A percentile compares a stretch with the other conserved stretches of the same genome.
These are phyloP conservation scores for Alternaria atra DNA, from an alignment of 2,329 filamentous ascomycete species.

Conservation along the genomic window DNA sequence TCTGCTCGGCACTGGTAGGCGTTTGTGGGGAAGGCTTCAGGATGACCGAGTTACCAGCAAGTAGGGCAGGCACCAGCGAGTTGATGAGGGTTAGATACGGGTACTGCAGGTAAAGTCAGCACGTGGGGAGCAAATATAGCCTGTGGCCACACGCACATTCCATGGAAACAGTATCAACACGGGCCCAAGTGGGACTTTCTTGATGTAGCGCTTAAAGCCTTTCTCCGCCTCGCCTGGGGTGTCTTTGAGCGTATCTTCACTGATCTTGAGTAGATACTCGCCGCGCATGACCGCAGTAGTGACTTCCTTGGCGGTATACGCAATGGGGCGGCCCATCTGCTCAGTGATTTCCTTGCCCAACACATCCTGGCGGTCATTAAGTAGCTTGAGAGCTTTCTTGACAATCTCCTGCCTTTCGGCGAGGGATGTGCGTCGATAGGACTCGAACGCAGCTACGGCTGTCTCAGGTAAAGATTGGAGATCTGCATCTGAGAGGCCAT, in stretches of 20 bases:
- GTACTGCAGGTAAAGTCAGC: slow-evolving; percentile 68
- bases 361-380: slow-evolving; percentile 77
- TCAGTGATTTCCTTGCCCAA: slow-evolving; percentile 86
- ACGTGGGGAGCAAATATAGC: slow-evolving; percentile 13
- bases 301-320: slow-evolving; percentile 84
- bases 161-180: slow-evolving; percentile 92
- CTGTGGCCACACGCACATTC: slow-evolving; percentile 74
- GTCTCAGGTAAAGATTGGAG: slow-evolving; percentile 75
- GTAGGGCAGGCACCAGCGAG: slow-evolving; percentile 87
- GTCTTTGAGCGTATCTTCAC: slow-evolving; percentile 78
- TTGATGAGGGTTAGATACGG: slow-evolving; percentile 94
- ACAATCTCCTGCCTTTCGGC: slow-evolving; percentile 81
- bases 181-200: slow-evolving; percentile 86
- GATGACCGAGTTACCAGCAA: slow-evolving; percentile 90
- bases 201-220: slow-evolving; percentile 90
- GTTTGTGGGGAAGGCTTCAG: slow-evolving; percentile 96
- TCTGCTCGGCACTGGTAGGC: slow-evolving; percentile 87
- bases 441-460: slow-evolving; percentile 78
- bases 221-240: slow-evolving; percentile 84
- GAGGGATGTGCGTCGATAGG: slow-evolving; percentile 78
- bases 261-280: slow-evolving; percentile 86
- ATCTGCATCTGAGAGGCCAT: slow-evolving; percentile 75
- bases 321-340: slow-evolving; percentile 94
- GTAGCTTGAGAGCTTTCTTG: slow-evolving; percentile 76
- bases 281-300: slow-evolving; percentile 84